phyloP scores from a whole-genome alignment of 2,329 filamentous ascomycete species.

The Phoma sp. region DNA sequence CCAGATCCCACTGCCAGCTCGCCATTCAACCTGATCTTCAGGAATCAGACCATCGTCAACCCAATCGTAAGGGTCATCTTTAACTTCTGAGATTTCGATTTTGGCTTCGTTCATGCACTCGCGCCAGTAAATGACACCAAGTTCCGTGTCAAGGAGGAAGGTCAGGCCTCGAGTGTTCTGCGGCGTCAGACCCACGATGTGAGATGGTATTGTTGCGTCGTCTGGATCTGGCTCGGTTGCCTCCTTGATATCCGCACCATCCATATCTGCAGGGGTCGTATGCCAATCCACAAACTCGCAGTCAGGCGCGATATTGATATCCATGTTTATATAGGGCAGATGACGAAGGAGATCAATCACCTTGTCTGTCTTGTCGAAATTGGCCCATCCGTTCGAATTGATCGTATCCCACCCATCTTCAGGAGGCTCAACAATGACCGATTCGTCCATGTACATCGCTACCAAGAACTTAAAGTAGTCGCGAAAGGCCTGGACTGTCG shows the following conservation, averaged over 20 bases:
- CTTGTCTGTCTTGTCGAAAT: conserved; percentile 10
- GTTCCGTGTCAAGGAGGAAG: conserved; percentile 10
- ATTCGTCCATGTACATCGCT: neutral
- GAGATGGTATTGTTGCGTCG: neutral
- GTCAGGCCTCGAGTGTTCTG: neutral
- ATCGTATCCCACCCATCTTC: neutral
- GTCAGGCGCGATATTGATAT: conserved; percentile 3
- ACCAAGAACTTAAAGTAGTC: too few species aligned
- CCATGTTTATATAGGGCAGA: conserved; percentile 15
- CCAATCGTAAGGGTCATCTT: conserved; percentile 11
- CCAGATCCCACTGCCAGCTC: conserved; percentile 6
- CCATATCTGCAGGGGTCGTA: neutral
- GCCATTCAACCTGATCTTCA: conserved; percentile 12
- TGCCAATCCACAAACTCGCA: conserved; percentile 8
- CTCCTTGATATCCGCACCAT: neutral
- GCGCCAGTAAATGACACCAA: conserved; percentile 9
- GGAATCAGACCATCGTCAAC: neutral
- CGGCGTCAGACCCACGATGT: conserved; percentile 11
- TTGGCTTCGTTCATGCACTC: conserved; percentile 1
- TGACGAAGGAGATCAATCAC: conserved; percentile 15
- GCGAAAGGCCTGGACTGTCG: too few species aligned
- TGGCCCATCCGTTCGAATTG: neutral
- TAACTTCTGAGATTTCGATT: neutral
- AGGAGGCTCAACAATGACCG: neutral
- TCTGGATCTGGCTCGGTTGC: neutral